Evolutionary conservation across 192 early-diverging fungal genomes (phyloP).

Genomic region (Entomortierella parvispora): DNA sequence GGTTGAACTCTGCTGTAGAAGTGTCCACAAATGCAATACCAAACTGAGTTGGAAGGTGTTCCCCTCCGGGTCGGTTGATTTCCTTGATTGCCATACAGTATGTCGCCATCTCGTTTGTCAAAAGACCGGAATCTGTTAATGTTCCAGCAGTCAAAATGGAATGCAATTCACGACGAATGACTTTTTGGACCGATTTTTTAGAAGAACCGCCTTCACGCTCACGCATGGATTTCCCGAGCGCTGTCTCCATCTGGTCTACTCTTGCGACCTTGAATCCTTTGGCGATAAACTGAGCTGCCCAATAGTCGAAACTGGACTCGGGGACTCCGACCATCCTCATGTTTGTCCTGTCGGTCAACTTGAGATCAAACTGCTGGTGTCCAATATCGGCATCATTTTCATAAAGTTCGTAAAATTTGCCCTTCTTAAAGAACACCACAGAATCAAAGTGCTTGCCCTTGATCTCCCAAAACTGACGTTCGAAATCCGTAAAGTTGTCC

Average conservation of each 20-base stretch:
- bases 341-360: conserved; percentile 94
- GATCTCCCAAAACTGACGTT: conserved; percentile 99
- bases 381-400: conserved; percentile 98
- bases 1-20: conserved; percentile 89
- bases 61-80: conserved; percentile 28
- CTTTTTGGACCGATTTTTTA: conserved; percentile 51
- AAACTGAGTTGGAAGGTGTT: conserved; percentile 65
- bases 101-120: conserved; percentile 91
- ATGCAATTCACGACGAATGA: conserved; percentile 88
- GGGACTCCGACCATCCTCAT: conserved; percentile 99
- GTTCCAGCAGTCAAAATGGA: conserved; percentile 92
- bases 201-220: conserved; percentile 56
- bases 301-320: conserved; percentile 92
- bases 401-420: conserved; percentile 99
- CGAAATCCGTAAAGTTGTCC: conserved; percentile 92
- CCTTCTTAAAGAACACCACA: conserved; percentile 98
- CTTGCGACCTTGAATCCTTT: conserved; percentile 93
- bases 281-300: conserved; percentile 96
- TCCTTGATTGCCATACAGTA: conserved; percentile 97
- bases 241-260: conserved; percentile 98
- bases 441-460: conserved; percentile 92
- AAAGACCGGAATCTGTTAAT: conserved; percentile 85
- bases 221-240: conserved; percentile 92
- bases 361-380: conserved; percentile 95
- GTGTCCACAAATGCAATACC: conserved; percentile 97